Percentiles rank a stretch among this genome's conserved stretches.
phyloP scores from a whole-genome alignment of 1,284 basidiomycete genomes.

The Ceratobasidium sp. region DNA sequence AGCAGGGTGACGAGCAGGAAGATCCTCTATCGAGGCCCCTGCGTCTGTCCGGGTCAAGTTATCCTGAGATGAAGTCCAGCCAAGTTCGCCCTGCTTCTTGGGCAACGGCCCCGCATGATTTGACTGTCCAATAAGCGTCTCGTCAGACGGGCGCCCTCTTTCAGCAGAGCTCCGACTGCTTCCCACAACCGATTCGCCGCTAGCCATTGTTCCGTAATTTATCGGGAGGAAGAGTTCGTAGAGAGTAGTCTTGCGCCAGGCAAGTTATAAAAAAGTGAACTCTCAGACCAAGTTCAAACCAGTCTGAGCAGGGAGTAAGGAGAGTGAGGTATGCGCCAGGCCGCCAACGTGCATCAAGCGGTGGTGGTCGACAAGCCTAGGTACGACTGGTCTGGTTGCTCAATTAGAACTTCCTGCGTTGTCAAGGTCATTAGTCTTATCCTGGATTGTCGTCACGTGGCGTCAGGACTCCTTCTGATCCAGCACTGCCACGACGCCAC shows the following conservation, averaged over 20 bases:
- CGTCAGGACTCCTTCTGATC: neutral
- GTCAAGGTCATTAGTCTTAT: neutral
- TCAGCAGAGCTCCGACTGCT: slow-evolving; percentile 10
- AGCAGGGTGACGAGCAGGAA: slow-evolving; percentile 69
- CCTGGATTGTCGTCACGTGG: slow-evolving; percentile 7
- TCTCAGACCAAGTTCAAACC: slow-evolving; percentile 9
- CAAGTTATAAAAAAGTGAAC: slow-evolving; percentile 49
- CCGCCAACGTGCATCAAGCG: slow-evolving; percentile 32
- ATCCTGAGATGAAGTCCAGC: slow-evolving; percentile 59
- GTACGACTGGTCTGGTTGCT: neutral
- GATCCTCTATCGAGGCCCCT: slow-evolving; percentile 41
- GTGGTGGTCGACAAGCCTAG: slow-evolving; percentile 14
- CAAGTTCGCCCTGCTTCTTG: slow-evolving; percentile 74
- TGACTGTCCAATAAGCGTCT: slow-evolving; percentile 44
- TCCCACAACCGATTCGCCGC: slow-evolving; percentile 50
- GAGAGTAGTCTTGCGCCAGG: slow-evolving; percentile 58
- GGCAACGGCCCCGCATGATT: slow-evolving; percentile 69
- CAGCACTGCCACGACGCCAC: slow-evolving; percentile 7
- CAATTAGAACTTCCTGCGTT: slow-evolving; percentile 17
- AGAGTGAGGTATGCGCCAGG: neutral
- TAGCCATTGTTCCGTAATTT: neutral
- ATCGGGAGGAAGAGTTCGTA: neutral
- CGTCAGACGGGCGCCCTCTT: slow-evolving; percentile 20
- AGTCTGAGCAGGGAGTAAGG: neutral
- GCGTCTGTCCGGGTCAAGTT: slow-evolving; percentile 49